These are phyloP conservation scores for Gryganskiella cystojenkinii DNA, from an alignment of 192 early-diverging fungal genomes.

Conservation along the genomic window DNA sequence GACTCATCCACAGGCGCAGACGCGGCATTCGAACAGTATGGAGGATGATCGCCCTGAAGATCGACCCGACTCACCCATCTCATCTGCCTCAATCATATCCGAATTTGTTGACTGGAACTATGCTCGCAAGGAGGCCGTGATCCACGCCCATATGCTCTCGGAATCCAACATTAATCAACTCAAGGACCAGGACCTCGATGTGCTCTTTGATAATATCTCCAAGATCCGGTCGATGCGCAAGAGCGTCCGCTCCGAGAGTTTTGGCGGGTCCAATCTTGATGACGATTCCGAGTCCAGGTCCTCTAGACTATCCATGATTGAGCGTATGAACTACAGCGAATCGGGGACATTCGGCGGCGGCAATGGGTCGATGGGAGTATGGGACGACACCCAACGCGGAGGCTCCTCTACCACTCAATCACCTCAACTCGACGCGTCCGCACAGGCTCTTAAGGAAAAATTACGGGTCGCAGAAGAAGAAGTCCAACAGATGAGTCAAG, in stretches of 20 bases:
- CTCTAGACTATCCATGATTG: conserved; percentile 28
- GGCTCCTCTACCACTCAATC: conserved; percentile 12
- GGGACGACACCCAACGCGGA: conserved; percentile 30
- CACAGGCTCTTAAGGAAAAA: conserved; percentile 54
- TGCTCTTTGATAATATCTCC: conserved; percentile 64
- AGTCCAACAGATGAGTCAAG: conserved; percentile 61
- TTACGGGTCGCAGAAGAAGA: conserved; percentile 60
- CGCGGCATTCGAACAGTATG: conserved; percentile 27
- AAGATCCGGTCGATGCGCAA: conserved; percentile 60
- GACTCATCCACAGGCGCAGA: neutral
- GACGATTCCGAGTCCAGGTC: conserved; percentile 53
- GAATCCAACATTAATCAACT: conserved; percentile 46
- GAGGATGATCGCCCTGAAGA: conserved; percentile 44
- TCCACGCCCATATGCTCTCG: conserved; percentile 48
- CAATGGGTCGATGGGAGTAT: neutral
- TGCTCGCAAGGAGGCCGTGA: conserved; percentile 75
- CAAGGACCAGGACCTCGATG: conserved; percentile 45
- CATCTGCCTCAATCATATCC: conserved; percentile 55
- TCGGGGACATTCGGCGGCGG: neutral
- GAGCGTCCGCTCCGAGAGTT: conserved; percentile 58
- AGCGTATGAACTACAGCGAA: conserved; percentile 26
- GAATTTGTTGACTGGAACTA: conserved; percentile 83
- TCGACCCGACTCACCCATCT: conserved; percentile 49
- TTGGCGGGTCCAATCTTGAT: conserved; percentile 45
- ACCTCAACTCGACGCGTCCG: conserved; percentile 33